phyloP scores from a whole-genome alignment of 331 rosid species.

The Quercus phellos region DNA sequence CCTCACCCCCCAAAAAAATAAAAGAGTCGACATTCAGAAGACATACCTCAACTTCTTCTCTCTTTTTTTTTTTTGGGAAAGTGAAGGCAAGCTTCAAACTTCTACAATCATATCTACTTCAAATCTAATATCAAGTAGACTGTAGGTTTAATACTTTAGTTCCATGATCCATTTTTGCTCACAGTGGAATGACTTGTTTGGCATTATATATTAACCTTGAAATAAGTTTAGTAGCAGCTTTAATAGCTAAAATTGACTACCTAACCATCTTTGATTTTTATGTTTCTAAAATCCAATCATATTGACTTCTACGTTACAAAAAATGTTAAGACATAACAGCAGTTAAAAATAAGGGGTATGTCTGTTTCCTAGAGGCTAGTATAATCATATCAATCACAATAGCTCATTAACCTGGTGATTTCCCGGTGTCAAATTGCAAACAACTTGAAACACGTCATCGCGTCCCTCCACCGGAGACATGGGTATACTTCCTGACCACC shows the following conservation, averaged over 20 bases:
- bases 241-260: background rate
- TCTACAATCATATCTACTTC: background rate
- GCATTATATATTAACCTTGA: background rate
- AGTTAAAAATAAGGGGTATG: background rate
- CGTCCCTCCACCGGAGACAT: slow-evolving; percentile 79
- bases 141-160: background rate
- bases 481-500: slow-evolving; percentile 65
- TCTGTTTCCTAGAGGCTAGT: background rate
- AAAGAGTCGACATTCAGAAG: background rate
- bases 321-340: background rate
- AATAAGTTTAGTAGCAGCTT: background rate
- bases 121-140: background rate
- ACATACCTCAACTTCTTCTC: background rate
- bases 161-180: background rate
- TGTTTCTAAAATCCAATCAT: background rate
- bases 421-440: slow-evolving; percentile 76
- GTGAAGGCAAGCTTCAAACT: background rate
- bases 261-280: background rate
- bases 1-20: too few species aligned
- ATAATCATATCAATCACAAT: slow-evolving; percentile 10
- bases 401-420: slow-evolving; percentile 61
- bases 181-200: background rate
- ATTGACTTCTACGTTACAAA: background rate
- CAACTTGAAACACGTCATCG: slow-evolving; percentile 72
- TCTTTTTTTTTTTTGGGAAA: too few species aligned